Conservation (phyloP, 805 yeast species). For the Myxozyma vanderwaltii region DNA sequence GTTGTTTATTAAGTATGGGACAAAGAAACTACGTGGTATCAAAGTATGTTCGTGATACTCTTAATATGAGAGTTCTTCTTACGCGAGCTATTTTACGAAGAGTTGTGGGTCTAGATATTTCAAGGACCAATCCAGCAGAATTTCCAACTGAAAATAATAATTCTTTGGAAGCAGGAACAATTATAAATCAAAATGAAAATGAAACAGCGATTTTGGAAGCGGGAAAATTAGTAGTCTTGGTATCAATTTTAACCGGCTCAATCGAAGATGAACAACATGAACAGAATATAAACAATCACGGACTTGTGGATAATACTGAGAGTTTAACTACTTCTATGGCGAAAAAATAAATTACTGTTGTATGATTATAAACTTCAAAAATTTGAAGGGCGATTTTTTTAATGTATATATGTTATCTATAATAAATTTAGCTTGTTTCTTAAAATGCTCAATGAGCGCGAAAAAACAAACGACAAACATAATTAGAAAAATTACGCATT, state of each 20-base stretch:
- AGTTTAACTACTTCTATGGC: background rate
- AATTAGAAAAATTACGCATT: too few relatives aligned
- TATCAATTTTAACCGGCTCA: slow-evolving; percentile 20
- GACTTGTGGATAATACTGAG: too few relatives aligned
- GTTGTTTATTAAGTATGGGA: slow-evolving; percentile 35
- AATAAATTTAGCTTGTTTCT: too few relatives aligned
- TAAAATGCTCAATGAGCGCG: too few relatives aligned
- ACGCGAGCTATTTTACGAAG: slow-evolving; percentile 26
- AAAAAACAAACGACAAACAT: too few relatives aligned
- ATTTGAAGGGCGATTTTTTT: too few relatives aligned
- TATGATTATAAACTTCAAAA: too few relatives aligned
- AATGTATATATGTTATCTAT: too few relatives aligned
- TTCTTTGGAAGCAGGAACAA: too few relatives aligned
- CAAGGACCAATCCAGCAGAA: background rate
- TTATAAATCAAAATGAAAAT: background rate
- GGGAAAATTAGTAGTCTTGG: slow-evolving; percentile 23
- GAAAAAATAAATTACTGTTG: background rate
- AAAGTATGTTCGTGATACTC: slow-evolving; percentile 21
- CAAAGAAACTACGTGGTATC: slow-evolving; percentile 28
- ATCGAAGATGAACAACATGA: background rate
- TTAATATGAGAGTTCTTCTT: slow-evolving; percentile 15
- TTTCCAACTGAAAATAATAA: too few relatives aligned
- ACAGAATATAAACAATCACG: too few relatives aligned
- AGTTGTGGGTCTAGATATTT: slow-evolving; percentile 21
- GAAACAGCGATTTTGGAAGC: slow-evolving; percentile 19